Evolutionary conservation across 768 basidiomycete species (phyloP), one percentile per base, ranked within the genome.

Genomic region (Phylloporus sp.): DNA sequence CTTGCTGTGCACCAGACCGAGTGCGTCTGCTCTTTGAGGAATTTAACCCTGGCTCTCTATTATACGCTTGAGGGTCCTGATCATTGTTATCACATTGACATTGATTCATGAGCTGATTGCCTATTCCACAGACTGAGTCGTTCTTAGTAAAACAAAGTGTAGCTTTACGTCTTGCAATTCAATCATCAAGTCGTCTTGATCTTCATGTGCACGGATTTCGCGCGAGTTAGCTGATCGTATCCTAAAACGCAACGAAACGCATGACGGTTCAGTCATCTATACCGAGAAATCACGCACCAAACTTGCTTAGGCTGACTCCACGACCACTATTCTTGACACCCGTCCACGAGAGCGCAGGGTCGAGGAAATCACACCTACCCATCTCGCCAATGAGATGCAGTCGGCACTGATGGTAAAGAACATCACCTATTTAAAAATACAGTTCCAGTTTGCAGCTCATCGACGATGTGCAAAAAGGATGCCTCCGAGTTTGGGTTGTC

Each of bases 261-360:
- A 2, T 45, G 16, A 48, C 10, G 46, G 38, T 29, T 57, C 39
- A 27, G 11, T 53, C 36, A n/a, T 45, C 20, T 9, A 22, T 13
- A 0, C 6, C 6, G 15, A 23, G n/a, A 4, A n/a, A 45, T 13
- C 10, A 58, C 81, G 50, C 50, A 91, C 94, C 95, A 57, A 90
- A 93, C 63, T 86, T 85, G 66, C 90, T 92, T 59, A 98, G 72
- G 61, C 91, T 94, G 53, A 97, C 75, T 2, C 95, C 97, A 26
- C 94, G 76, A 23, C 97, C 97, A 49, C 88, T 93, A 61, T 97
- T 74, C 75, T 97, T 98, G 42, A 91, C 86, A 2, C 95, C 97
- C 3, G 86, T 90, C 97, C 97, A 99, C 0, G 90, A 80, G 2
- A 98, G 73, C 5, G 94, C 92, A 2, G 97, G 95, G 63, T 99